Percentiles rank a stretch among this genome's conserved stretches.
Conservation (phyloP, 768 basidiomycete genomes). For the Vararia minispora region DNA sequence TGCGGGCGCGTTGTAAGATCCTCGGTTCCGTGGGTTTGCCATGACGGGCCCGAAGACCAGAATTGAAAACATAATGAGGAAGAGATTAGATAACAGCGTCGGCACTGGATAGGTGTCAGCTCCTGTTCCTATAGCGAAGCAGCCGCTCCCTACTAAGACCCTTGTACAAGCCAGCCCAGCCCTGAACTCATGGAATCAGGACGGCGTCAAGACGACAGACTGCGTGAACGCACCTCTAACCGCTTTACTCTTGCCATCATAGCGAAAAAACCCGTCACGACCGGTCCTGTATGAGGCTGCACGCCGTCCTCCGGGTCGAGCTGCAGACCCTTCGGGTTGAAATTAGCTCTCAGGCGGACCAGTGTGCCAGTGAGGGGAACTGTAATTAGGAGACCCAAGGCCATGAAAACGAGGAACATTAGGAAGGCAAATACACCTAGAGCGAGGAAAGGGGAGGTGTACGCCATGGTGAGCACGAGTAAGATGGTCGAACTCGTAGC, state of each 20-base stretch:
- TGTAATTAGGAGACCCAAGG: constrained; percentile 46
- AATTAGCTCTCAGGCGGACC: constrained; percentile 73
- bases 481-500: constrained; percentile 11
- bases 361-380: constrained; percentile 41
- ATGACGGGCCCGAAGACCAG: constrained; percentile 44
- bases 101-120: too few relatives aligned
- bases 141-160: constrained; percentile 42
- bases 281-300: constrained; percentile 62
- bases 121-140: too few relatives aligned
- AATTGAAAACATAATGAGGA: constrained; percentile 48
- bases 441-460: too few relatives aligned
- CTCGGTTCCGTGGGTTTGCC: constrained; percentile 39
- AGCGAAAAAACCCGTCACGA: constrained; percentile 63
- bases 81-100: constrained; percentile 32
- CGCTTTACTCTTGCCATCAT: constrained; percentile 64
- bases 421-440: constrained; percentile 26
- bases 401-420: constrained; percentile 43
- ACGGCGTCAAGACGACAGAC: background rate
- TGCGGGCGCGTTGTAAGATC: constrained; percentile 52
- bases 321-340: constrained; percentile 76
- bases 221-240: constrained; percentile 45
- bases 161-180: constrained; percentile 69
- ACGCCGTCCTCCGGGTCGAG: constrained; percentile 68
- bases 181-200: constrained; percentile 27
- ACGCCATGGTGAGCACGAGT: constrained; percentile 9